Evolutionary conservation across 495 filamentous ascomycete genomes (phyloP).

Genomic region (Lasiosphaeria hispida): DNA sequence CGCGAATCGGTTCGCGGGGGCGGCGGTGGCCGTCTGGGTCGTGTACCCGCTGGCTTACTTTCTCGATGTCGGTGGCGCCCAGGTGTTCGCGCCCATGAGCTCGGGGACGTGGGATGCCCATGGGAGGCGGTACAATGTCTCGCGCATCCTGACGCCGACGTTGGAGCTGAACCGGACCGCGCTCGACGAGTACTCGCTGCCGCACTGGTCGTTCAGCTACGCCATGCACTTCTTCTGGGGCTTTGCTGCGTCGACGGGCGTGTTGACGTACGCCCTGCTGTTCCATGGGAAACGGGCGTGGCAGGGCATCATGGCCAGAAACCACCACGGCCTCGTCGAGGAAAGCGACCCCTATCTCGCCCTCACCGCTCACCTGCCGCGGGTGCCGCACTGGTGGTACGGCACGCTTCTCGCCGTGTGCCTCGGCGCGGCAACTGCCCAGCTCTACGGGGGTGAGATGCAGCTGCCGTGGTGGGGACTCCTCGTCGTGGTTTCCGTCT

Average conservation of each 20-base stretch:
- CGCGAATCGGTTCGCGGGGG: slow-evolving; percentile 9
- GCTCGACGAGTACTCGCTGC: slow-evolving; percentile 45
- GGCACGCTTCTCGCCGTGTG: slow-evolving; percentile 38
- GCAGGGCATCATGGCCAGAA: slow-evolving; percentile 1
- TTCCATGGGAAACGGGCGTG: slow-evolving; percentile 14
- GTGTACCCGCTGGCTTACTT: slow-evolving; percentile 22
- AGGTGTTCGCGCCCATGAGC: slow-evolving; percentile 44
- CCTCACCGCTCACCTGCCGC: slow-evolving; percentile 10
- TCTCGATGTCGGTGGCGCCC: slow-evolving; percentile 24
- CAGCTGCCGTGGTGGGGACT: slow-evolving; percentile 55
- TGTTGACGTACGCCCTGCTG: slow-evolving; percentile 13
- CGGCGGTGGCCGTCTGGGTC: slow-evolving; percentile 15
- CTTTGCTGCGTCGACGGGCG: slow-evolving; percentile 16
- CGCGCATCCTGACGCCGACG: slow-evolving; percentile 40
- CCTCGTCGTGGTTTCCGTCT: slow-evolving; percentile 40
- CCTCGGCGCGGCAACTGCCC: slow-evolving; percentile 44
- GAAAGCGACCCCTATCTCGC: slow-evolving; percentile 20
- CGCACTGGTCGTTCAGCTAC: slow-evolving; percentile 49
- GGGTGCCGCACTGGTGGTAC: slow-evolving; percentile 54
- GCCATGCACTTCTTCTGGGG: slow-evolving; percentile 27
- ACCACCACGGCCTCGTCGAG: slow-evolving; percentile 7
- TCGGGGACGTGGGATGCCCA: slow-evolving; percentile 49
- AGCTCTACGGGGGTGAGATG: slow-evolving; percentile 44
- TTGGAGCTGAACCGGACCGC: slow-evolving; percentile 42
- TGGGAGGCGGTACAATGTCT: slow-evolving; percentile 42